Conservation (phyloP, 73 alveolate genomes). For the Paramecium biaurelia region DNA sequence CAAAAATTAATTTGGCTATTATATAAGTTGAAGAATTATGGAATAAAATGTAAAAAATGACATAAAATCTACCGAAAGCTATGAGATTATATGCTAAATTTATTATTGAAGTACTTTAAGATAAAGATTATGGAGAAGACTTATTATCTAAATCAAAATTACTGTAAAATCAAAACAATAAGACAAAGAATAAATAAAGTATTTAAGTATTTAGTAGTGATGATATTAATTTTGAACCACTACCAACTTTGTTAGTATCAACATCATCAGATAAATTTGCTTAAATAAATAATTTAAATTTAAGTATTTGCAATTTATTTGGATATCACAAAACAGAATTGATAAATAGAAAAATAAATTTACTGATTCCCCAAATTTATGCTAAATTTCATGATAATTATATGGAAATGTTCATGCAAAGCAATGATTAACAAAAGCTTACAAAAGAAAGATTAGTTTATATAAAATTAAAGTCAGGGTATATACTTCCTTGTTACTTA, state of each 20-base stretch:
- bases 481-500: background rate
- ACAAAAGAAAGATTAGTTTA: conserved; percentile 7
- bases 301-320: conserved; percentile 34
- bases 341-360: conserved; percentile 3
- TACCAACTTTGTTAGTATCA: conserved; percentile 33
- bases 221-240: background rate
- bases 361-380: background rate
- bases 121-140: conserved; percentile 46
- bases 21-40: conserved; percentile 52
- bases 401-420: background rate
- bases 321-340: conserved; percentile 56
- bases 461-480: background rate
- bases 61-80: conserved; percentile 47
- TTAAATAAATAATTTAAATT: conserved; percentile 20
- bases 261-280: conserved; percentile 55
- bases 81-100: conserved; percentile 60
- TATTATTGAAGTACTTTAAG: conserved; percentile 48
- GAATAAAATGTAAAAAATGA: conserved; percentile 32
- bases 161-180: background rate
- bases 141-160: background rate
- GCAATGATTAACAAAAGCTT: background rate
- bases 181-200: background rate
- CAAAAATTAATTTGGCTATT: conserved; percentile 33
- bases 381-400: conserved; percentile 22
- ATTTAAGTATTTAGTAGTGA: background rate